These are phyloP conservation scores for Nakaseomyces delphensis DNA, from an alignment of 1,139 yeast genomes.

Conservation along the genomic window DNA sequence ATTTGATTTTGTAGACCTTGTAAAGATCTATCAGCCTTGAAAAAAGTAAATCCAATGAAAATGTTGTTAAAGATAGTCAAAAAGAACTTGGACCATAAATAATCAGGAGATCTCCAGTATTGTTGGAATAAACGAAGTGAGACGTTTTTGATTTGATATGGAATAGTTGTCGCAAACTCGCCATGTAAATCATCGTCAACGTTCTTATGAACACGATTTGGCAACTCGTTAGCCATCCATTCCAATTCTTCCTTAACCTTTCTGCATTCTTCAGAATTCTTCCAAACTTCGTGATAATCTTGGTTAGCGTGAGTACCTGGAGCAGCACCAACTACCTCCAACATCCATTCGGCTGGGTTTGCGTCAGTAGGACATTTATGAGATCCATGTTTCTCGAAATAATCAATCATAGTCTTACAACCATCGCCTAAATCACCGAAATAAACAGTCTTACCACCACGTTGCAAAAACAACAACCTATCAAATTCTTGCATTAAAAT, in stretches of 20 bases:
- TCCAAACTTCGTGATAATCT: conserved; percentile 61
- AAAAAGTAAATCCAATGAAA: conserved; percentile 69
- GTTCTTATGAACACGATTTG: conserved; percentile 30
- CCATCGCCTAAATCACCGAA: conserved; percentile 69
- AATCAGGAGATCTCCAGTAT: conserved; percentile 54
- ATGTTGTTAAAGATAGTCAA: conserved; percentile 43
- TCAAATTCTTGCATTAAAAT: conserved; percentile 67
- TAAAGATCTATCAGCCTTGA: conserved; percentile 49
- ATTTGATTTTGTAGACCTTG: conserved; percentile 56
- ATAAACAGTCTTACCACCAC: conserved; percentile 70
- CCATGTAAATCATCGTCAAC: conserved; percentile 25
- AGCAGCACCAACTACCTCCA: conserved; percentile 70
- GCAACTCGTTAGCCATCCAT: conserved; percentile 39
- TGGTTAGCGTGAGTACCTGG: conserved; percentile 60
- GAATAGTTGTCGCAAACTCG: conserved; percentile 39
- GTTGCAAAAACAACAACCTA: conserved; percentile 57
- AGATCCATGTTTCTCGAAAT: conserved; percentile 64
- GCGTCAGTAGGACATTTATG: conserved; percentile 54
- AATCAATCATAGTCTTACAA: conserved; percentile 49
- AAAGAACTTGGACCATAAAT: conserved; percentile 46
- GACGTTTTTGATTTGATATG: conserved; percentile 44
- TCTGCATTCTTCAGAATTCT: conserved; percentile 44
- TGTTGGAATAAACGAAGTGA: conserved; percentile 47
- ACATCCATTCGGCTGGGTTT: conserved; percentile 78
- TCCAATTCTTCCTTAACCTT: conserved; percentile 37